Base-by-base conservation (phyloP, 768 basidiomycete genomes). In the Boletellus ananiceps region DNA sequence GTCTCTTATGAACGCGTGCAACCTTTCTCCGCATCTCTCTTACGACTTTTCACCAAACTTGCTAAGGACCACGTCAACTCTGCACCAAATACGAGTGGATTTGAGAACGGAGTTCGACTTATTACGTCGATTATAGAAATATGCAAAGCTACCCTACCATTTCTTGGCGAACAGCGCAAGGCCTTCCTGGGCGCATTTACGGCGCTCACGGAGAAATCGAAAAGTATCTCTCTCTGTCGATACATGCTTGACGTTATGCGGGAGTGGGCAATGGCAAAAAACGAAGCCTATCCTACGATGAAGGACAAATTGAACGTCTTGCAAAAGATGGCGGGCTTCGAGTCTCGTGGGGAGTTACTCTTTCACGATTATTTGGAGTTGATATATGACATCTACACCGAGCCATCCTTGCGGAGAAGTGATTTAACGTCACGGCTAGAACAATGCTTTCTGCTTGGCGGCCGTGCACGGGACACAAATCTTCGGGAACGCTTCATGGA, bases 381-480 rank as follows among this genome's bases (percentile, higher is more conserved):
- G 51, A 87, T 99, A 48, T 86, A 90, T 63, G 92, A 94, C 51
- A 94, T 99, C 60, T 99, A 97, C 71, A 90, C 86, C 6, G 88
- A 93, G 38, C 84, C 91, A 15, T 69, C 73, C 4, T 72, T 99
- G 39, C 85, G 92, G 36, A 83, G 94, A 37, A 95, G 91, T 48
- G 96, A 99, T 56, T 74, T 99, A 53, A 99, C 96, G 2, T 85
- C 88, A 36, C 83, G 93, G 11, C 77, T 99, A 15, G 96, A 99
- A 62, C 85, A 88, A 25, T 85, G 93, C 1, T 99, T 97, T 74
- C 75, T 98, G 32, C 75, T 97, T 25, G 96, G 95, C 5, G 93
- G 90, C 66, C 83, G 90, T 27, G 86, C 88, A 2, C 80, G 84
- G 55, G 93, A 97, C 62, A 74, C 86, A 0, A 67, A 70, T 8